A percentile compares a stretch with the other conserved stretches of the same genome.
Evolutionary conservation across 2,329 filamentous ascomycete species (phyloP).

Genomic region (Emergomyces africanus): DNA sequence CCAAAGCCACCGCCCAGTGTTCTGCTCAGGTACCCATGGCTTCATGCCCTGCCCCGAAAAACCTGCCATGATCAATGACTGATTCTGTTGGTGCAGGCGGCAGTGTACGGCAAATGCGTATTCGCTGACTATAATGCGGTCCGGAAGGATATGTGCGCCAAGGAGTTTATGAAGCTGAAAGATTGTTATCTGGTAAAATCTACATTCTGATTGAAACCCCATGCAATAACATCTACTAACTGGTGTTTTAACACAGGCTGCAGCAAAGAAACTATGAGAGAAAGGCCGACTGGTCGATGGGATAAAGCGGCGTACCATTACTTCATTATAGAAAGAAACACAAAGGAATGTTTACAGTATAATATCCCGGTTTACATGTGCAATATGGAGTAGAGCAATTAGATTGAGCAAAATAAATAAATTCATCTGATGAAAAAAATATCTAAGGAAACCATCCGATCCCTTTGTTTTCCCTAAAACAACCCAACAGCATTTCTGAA

Average conservation of each 20-base stretch:
- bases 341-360: background rate
- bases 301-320: background rate
- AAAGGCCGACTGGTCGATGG: background rate
- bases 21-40: slow-evolving; percentile 44
- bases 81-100: slow-evolving; percentile 43
- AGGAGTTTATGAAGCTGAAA: slow-evolving; percentile 75
- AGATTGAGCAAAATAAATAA: background rate
- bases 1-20: slow-evolving; percentile 52
- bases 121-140: slow-evolving; percentile 80
- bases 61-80: background rate
- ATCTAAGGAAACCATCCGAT: background rate
- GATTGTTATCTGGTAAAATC: slow-evolving; percentile 67
- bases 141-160: slow-evolving; percentile 77
- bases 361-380: background rate
- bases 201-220: background rate
- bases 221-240: background rate
- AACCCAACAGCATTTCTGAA: background rate
- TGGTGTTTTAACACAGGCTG: slow-evolving; percentile 28
- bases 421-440: slow-evolving; percentile 1
- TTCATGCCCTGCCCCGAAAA: slow-evolving; percentile 1
- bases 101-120: slow-evolving; percentile 83
- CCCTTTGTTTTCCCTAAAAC: background rate
- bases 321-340: background rate
- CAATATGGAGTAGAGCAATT: background rate
- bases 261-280: slow-evolving; percentile 33